Evolutionary conservation across 371 early-diverging fungal genomes (phyloP).

Genomic region (Mortierella sp.): DNA sequence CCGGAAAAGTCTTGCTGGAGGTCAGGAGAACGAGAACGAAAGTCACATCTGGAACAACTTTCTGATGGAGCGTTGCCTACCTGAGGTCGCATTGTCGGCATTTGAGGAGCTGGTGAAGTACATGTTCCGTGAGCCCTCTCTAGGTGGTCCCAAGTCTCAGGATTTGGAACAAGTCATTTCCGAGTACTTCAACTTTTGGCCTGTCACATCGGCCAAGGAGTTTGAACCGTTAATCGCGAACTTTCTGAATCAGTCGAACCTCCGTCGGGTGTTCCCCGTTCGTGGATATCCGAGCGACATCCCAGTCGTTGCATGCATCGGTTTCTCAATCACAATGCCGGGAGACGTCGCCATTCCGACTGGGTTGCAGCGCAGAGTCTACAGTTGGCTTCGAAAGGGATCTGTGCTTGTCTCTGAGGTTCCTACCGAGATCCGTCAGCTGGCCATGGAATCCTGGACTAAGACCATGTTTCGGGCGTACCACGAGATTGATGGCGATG

Average conservation of each 20-base stretch:
- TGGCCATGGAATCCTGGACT: background rate
- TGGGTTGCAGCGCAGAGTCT: background rate
- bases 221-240: background rate
- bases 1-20: constrained; percentile 35
- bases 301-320: background rate
- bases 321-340: background rate
- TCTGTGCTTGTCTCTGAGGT: background rate
- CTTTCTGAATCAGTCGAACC: constrained; percentile 1
- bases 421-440: background rate
- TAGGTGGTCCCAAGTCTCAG: background rate
- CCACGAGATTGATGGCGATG: constrained; percentile 15
- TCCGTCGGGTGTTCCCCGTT: constrained; percentile 14
- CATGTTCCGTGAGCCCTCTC: background rate
- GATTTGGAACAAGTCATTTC: background rate
- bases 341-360: background rate
- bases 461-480: background rate
- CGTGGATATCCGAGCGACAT: background rate
- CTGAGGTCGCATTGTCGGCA: background rate
- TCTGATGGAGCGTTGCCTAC: constrained; percentile 12
- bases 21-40: constrained; percentile 1
- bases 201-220: background rate
- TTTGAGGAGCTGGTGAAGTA: constrained; percentile 2
- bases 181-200: constrained; percentile 24
- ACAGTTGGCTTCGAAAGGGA: background rate
- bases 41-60: constrained; percentile 25